These are phyloP conservation scores for Alternaria ventricosa DNA, from an alignment of 2,329 filamentous ascomycete species.

Conservation along the genomic window DNA sequence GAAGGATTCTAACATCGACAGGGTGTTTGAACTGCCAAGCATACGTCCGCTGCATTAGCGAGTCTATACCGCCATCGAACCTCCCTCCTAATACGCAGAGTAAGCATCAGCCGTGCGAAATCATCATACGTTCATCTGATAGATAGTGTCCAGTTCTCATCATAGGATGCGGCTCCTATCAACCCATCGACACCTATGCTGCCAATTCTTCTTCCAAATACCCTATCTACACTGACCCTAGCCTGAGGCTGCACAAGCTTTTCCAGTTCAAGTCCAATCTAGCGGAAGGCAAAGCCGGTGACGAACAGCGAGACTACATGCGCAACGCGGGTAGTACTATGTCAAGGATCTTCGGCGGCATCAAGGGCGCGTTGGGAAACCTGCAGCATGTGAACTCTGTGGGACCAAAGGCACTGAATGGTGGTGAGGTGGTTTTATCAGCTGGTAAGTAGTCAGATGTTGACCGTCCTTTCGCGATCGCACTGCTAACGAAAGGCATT, in stretches of 20 bases:
- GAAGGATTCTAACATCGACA: neutral
- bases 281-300: constrained; percentile 15
- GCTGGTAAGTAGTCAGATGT: constrained; percentile 12
- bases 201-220: constrained; percentile 22
- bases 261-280: constrained; percentile 31
- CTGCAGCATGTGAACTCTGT: constrained; percentile 25
- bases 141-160: constrained; percentile 20
- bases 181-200: constrained; percentile 31
- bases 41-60: constrained; percentile 27
- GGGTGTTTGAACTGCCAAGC: constrained; percentile 37
- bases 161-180: constrained; percentile 30
- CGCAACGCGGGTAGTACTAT: constrained; percentile 21
- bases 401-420: constrained; percentile 32
- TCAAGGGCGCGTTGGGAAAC: constrained; percentile 25
- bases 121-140: neutral
- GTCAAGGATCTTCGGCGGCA: constrained; percentile 19
- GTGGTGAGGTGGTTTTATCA: constrained; percentile 28
- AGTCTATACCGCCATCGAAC: constrained; percentile 24
- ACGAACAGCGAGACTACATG: constrained; percentile 32
- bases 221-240: constrained; percentile 33
- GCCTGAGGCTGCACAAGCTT: constrained; percentile 23
- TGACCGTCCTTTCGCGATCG: neutral
- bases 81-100: constrained; percentile 27
- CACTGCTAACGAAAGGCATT: neutral
- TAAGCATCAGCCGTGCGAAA: constrained; percentile 3